Conservation (phyloP, 2,329 filamentous ascomycete species). For the Diaporthe sp. region DNA sequence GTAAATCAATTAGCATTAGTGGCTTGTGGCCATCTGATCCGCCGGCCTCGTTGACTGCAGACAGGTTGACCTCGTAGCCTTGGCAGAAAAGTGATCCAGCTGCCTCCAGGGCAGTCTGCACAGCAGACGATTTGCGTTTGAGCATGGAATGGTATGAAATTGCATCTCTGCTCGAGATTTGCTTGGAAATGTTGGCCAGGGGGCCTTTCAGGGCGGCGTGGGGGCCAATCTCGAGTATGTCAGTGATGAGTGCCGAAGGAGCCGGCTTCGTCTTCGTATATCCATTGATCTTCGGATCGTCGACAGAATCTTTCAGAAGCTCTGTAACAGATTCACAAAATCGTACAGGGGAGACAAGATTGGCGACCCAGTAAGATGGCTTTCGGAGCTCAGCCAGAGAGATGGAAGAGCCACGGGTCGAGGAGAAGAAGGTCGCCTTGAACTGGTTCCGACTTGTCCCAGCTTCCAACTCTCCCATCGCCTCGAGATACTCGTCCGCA, state of each 20-base stretch:
- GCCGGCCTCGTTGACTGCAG: constrained; percentile 40
- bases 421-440: constrained; percentile 45
- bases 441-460: constrained; percentile 22
- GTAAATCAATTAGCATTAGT: constrained; percentile 56
- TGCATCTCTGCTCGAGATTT: constrained; percentile 6
- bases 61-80: constrained; percentile 27
- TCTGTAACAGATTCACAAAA: constrained; percentile 47
- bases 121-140: constrained; percentile 41
- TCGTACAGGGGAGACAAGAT: constrained; percentile 48
- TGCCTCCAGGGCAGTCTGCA: constrained; percentile 43
- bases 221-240: constrained; percentile 48
- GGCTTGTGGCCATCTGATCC: not conserved
- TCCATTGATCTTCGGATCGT: constrained; percentile 35
- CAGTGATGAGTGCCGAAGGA: constrained; percentile 40
- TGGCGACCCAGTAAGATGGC: constrained; percentile 48
- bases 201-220: constrained; percentile 48
- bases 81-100: constrained; percentile 40
- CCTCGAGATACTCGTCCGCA: constrained; percentile 44
- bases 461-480: constrained; percentile 42
- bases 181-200: constrained; percentile 46
- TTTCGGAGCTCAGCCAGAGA: constrained; percentile 39
- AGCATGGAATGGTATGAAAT: constrained; percentile 33
- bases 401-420: constrained; percentile 43
- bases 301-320: constrained; percentile 38
- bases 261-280: not conserved